These are phyloP conservation scores for Neofusicoccum ribis DNA, from an alignment of 2,329 filamentous ascomycete species.

Conservation along the genomic window DNA sequence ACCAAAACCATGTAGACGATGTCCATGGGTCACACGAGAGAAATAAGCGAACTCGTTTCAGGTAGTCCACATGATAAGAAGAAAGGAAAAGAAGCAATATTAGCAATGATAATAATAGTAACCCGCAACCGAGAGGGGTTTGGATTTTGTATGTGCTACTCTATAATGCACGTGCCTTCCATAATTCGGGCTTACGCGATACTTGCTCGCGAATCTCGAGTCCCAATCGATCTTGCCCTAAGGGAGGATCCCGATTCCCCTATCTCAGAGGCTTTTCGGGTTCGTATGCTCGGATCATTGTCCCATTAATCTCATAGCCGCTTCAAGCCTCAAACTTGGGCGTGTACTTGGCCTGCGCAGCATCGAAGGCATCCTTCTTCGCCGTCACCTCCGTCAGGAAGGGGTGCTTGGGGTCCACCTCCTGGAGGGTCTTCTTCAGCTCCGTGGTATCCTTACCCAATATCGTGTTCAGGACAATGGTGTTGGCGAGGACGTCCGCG, in stretches of 20 bases:
- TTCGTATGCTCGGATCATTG: background rate
- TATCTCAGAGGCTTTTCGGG: background rate
- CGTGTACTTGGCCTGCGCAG: constrained; percentile 81
- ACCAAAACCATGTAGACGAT: background rate
- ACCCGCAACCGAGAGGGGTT: background rate
- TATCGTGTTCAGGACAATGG: constrained; percentile 75
- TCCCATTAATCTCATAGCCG: background rate
- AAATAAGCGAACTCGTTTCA: background rate
- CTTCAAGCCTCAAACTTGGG: constrained; percentile 65
- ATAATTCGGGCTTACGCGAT: background rate
- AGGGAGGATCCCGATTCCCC: background rate
- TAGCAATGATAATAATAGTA: constrained; percentile 3
- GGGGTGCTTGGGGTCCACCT: constrained; percentile 65
- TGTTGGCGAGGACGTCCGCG: constrained; percentile 77
- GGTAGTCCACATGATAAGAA: background rate
- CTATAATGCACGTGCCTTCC: background rate
- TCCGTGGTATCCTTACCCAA: constrained; percentile 70
- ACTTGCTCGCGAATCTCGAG: background rate
- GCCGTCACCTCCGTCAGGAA: constrained; percentile 74
- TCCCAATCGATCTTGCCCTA: background rate
- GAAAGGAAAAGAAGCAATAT: background rate
- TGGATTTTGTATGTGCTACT: background rate
- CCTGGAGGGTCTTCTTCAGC: constrained; percentile 53
- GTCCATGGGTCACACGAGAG: background rate
- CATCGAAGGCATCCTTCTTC: constrained; percentile 86